These are phyloP conservation scores for Solanum appendiculatum DNA, from an alignment of 257 asterid species.

Conservation along the genomic window DNA sequence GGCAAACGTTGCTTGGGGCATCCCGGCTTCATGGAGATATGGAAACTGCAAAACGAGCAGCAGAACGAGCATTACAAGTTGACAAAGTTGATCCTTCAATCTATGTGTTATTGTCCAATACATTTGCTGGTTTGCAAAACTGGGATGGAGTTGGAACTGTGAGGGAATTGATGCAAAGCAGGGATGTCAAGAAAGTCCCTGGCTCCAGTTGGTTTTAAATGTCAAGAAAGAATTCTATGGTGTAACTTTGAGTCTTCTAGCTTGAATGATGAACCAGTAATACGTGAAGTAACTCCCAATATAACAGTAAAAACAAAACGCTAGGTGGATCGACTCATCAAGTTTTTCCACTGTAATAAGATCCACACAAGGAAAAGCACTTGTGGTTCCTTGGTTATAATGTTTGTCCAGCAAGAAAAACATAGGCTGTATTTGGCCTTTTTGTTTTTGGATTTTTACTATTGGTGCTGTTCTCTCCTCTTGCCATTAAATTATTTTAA, in stretches of 20 bases:
- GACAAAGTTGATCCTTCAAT: conserved; percentile 46
- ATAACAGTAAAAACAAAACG: background rate
- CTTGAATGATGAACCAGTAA: background rate
- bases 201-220: conserved; percentile 66
- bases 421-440: background rate
- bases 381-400: background rate
- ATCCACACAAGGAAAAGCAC: background rate
- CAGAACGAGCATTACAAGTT: conserved; percentile 32
- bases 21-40: conserved; percentile 51
- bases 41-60: conserved; percentile 55
- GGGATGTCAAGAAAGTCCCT: conserved; percentile 60
- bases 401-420: background rate
- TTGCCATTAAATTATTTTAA: background rate
- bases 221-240: background rate
- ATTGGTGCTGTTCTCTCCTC: background rate
- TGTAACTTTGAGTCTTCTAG: background rate
- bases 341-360: background rate
- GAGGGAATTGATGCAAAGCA: conserved; percentile 35
- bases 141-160: conserved; percentile 43
- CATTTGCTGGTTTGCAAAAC: conserved; percentile 45
- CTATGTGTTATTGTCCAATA: conserved; percentile 49
- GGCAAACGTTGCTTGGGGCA: conserved; percentile 78
- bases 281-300: background rate
- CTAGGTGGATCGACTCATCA: background rate
- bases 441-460: background rate